Conservation (phyloP, 768 basidiomycete genomes). For the Suillus clintonianus region DNA sequence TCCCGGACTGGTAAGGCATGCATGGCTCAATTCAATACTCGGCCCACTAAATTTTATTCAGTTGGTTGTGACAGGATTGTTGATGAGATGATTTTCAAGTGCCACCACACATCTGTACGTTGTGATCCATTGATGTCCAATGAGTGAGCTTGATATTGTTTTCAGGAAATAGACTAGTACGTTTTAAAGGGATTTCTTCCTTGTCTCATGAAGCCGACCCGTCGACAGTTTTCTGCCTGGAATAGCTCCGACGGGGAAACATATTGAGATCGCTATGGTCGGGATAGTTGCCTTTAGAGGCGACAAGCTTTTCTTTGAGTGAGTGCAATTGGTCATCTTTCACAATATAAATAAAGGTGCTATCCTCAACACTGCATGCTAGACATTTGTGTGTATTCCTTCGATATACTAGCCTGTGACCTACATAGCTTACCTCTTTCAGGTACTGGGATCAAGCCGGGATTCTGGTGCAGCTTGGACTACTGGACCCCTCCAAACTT, state of each 20-base stretch:
- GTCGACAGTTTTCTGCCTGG: constrained; percentile 31
- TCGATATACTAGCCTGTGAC: background rate
- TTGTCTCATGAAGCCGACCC: background rate
- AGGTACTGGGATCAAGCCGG: constrained; percentile 56
- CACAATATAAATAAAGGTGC: background rate
- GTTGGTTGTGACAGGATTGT: constrained; percentile 47
- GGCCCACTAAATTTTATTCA: constrained; percentile 7
- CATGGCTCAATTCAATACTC: constrained; percentile 7
- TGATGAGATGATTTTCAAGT: constrained; percentile 50
- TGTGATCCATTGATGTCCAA: background rate
- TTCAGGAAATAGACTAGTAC: constrained; percentile 44
- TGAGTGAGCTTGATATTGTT: background rate
- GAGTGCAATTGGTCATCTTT: constrained; percentile 13
- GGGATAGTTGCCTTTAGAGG: constrained; percentile 49
- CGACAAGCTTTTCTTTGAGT: constrained; percentile 53
- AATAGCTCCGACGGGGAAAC: constrained; percentile 38
- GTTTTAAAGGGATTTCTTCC: constrained; percentile 5
- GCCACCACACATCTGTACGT: constrained; percentile 39
- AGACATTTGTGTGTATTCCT: constrained; percentile 31
- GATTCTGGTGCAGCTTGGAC: constrained; percentile 43
- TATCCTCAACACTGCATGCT: background rate
- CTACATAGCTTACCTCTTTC: background rate
- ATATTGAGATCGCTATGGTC: constrained; percentile 43
- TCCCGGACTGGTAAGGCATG: constrained; percentile 37
- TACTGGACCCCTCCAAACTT: constrained; percentile 32